Conservation (phyloP, 1,139 yeast species). For the Hansenula lynferdii region DNA sequence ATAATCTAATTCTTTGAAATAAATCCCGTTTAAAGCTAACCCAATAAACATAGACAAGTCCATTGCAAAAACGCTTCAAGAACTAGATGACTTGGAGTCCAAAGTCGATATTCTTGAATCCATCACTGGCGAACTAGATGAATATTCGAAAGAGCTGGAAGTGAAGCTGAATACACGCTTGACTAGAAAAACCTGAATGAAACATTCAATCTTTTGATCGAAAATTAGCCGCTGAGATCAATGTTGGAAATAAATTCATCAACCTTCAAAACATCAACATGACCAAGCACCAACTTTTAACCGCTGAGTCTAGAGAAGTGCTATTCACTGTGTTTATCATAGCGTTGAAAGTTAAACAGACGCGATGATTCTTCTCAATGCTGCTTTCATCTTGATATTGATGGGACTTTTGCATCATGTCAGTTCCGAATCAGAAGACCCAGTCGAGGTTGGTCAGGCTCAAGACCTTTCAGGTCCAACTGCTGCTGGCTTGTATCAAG, state of each 20-base stretch:
- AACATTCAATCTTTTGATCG: neutral
- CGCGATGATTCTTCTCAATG: too few relatives aligned
- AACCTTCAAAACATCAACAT: too few relatives aligned
- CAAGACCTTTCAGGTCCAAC: neutral
- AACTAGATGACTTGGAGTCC: constrained; percentile 39
- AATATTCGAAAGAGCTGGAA: constrained; percentile 53
- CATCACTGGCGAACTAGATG: constrained; percentile 51
- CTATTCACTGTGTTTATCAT: too few relatives aligned
- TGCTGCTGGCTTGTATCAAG: neutral
- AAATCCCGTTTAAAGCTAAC: constrained; percentile 3
- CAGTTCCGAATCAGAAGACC: neutral
- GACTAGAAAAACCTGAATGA: neutral
- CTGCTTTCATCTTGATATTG: too few relatives aligned
- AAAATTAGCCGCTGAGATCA: neutral
- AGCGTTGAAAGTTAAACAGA: too few relatives aligned
- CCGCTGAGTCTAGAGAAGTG: too few relatives aligned
- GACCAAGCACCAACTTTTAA: too few relatives aligned
- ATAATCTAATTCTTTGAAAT: neutral
- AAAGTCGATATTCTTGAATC: constrained; percentile 41
- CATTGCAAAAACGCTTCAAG: constrained; percentile 26
- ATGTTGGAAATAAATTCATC: too few relatives aligned
- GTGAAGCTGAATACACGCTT: constrained; percentile 24
- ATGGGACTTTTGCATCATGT: too few relatives aligned
- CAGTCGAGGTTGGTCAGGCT: neutral
- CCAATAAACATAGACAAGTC: constrained; percentile 29